phyloP scores from a whole-genome alignment of 495 filamentous ascomycete genomes.

The Aspergillus avenaceus region DNA sequence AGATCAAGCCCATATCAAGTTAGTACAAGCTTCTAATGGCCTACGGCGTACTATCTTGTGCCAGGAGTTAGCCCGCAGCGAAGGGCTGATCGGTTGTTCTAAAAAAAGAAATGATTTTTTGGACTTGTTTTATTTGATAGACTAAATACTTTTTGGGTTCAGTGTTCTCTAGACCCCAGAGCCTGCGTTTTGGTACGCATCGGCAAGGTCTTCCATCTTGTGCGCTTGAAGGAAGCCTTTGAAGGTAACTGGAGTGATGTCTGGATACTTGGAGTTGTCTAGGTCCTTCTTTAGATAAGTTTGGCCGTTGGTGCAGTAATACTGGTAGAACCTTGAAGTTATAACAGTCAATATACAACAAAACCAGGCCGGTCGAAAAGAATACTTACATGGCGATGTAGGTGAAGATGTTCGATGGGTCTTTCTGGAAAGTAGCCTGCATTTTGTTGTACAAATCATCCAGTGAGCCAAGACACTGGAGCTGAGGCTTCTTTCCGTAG shows the following conservation, averaged over 20 bases:
- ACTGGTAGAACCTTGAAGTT: conserved; percentile 9
- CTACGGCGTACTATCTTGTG: too few species aligned
- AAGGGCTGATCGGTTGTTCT: too few species aligned
- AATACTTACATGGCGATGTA: conserved; percentile 7
- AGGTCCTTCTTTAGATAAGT: conserved; percentile 13
- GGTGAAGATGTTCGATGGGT: conserved; percentile 18
- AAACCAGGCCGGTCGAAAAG: neutral
- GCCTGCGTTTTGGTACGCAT: conserved; percentile 7
- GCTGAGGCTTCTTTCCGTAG: conserved; percentile 25
- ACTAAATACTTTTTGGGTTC: too few species aligned
- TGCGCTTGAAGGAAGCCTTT: neutral
- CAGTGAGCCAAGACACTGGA: conserved; percentile 26
- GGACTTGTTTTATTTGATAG: too few species aligned
- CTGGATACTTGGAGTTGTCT: conserved; percentile 29
- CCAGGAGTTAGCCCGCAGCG: too few species aligned
- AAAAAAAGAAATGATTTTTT: too few species aligned
- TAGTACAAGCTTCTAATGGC: too few species aligned
- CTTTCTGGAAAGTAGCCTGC: conserved; percentile 15
- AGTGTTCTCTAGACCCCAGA: too few species aligned
- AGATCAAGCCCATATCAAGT: too few species aligned
- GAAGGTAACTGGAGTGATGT: conserved; percentile 22
- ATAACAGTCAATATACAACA: neutral
- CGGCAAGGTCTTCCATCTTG: neutral
- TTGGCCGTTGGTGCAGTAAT: conserved; percentile 26
- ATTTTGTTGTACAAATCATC: conserved; percentile 31